phyloP scores from a whole-genome alignment of 2,329 filamentous ascomycete species.

The Diaporthe australafricana region DNA sequence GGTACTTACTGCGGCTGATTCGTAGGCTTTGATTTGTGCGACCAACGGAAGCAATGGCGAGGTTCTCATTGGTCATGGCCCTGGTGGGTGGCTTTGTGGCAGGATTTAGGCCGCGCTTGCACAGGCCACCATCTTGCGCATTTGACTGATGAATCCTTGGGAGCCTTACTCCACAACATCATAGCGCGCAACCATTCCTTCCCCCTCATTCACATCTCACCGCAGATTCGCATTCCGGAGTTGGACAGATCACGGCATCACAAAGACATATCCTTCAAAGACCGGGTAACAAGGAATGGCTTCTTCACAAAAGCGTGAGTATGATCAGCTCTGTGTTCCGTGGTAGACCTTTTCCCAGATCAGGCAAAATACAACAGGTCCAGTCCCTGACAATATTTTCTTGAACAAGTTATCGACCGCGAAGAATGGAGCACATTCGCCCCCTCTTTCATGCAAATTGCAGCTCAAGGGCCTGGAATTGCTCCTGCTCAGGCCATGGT shows the following conservation, averaged over 20 bases:
- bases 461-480: conserved; percentile 33
- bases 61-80: not conserved
- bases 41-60: not conserved
- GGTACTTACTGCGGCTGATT: not conserved
- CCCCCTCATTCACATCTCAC: not conserved
- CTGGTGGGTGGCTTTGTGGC: not conserved
- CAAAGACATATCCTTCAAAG: not conserved
- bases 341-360: not conserved
- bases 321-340: not conserved
- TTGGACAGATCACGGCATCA: not conserved
- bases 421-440: conserved; percentile 26
- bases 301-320: not conserved
- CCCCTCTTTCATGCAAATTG: conserved; percentile 8
- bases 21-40: not conserved
- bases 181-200: not conserved
- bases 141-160: not conserved
- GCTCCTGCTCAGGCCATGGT: conserved; percentile 37
- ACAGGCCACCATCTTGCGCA: not conserved
- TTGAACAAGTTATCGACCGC: conserved; percentile 14
- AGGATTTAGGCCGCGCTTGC: not conserved
- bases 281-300: not conserved
- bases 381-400: not conserved
- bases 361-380: not conserved
- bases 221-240: not conserved
- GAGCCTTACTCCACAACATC: not conserved